Evolutionary conservation across 106 monocot genomes (phyloP).

Genomic region (Iris macrosiphon): DNA sequence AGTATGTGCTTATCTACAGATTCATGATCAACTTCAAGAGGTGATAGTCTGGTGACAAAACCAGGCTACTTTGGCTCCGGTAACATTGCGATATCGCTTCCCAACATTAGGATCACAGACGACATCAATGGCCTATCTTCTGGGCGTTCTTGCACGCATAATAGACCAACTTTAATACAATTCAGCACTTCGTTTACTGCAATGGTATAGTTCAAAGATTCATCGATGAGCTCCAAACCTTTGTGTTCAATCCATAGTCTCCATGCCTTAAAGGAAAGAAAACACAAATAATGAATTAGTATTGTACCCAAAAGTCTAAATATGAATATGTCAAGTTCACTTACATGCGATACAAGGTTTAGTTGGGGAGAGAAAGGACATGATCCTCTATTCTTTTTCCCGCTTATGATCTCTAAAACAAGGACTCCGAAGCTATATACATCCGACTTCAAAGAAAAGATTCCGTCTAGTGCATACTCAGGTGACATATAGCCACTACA

Average conservation of each 20-base stretch:
- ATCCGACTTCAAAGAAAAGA: slow-evolving; percentile 7
- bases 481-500: slow-evolving; percentile 30
- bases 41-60: neutral
- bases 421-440: slow-evolving; percentile 11
- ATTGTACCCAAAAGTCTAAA: neutral
- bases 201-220: neutral
- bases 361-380: neutral
- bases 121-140: slow-evolving; percentile 18
- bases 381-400: slow-evolving; percentile 5
- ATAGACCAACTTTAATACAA: slow-evolving; percentile 6
- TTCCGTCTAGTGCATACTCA: slow-evolving; percentile 11
- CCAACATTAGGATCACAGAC: slow-evolving; percentile 12
- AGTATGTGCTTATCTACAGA: no score
- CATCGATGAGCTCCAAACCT: slow-evolving; percentile 6
- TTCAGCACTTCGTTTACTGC: neutral
- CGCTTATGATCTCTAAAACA: slow-evolving; percentile 6
- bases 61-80: slow-evolving; percentile 7
- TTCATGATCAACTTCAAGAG: no score
- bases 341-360: slow-evolving; percentile 11
- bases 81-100: neutral
- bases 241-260: slow-evolving; percentile 15
- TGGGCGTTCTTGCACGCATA: slow-evolving; percentile 13
- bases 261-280: slow-evolving; percentile 8
- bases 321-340: neutral
- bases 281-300: neutral